A percentile compares a stretch with the other conserved stretches of the same genome.
These are phyloP conservation scores for Penicillium italicum DNA, from an alignment of 2,329 filamentous ascomycete genomes.

Conservation along the genomic window DNA sequence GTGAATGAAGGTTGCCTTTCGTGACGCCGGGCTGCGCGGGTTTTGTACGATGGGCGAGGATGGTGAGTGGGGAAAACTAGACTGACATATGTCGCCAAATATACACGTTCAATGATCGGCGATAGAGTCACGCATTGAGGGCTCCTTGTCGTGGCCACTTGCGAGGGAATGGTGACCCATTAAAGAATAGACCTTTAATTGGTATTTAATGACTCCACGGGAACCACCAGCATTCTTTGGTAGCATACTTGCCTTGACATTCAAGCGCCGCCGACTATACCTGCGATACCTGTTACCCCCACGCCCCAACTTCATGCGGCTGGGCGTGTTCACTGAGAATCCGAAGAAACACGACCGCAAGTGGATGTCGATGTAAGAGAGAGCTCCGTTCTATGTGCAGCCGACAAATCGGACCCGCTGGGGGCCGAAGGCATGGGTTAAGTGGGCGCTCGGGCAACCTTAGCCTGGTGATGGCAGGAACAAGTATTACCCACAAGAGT, in stretches of 20 bases:
- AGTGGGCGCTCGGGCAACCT: constrained; percentile 43
- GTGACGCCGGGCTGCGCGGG: too few species aligned
- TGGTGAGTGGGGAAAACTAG: too few species aligned
- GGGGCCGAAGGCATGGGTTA: constrained; percentile 54
- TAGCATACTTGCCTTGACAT: constrained; percentile 43
- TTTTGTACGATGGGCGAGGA: too few species aligned
- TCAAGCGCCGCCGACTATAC: constrained; percentile 53
- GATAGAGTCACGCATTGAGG: too few species aligned
- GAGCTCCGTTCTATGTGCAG: constrained; percentile 62
- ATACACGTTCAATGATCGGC: too few species aligned
- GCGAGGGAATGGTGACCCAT: too few species aligned
- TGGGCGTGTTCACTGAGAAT: constrained; percentile 42
- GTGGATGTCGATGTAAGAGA: constrained; percentile 51
- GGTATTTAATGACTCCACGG: too few species aligned
- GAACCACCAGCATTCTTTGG: constrained; percentile 32
- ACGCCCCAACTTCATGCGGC: constrained; percentile 44
- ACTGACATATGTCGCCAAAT: too few species aligned
- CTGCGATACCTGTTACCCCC: constrained; percentile 60
- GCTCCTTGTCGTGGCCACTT: too few species aligned
- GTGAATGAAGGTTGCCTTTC: too few species aligned
- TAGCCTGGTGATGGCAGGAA: constrained; percentile 49
- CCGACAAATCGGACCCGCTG: constrained; percentile 60
- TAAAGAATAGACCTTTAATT: too few species aligned
- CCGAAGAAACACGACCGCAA: constrained; percentile 56
- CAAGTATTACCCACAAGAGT: constrained; percentile 49